Conservation (phyloP, 345 rosid species). For the Conringia planisiliqua region DNA sequence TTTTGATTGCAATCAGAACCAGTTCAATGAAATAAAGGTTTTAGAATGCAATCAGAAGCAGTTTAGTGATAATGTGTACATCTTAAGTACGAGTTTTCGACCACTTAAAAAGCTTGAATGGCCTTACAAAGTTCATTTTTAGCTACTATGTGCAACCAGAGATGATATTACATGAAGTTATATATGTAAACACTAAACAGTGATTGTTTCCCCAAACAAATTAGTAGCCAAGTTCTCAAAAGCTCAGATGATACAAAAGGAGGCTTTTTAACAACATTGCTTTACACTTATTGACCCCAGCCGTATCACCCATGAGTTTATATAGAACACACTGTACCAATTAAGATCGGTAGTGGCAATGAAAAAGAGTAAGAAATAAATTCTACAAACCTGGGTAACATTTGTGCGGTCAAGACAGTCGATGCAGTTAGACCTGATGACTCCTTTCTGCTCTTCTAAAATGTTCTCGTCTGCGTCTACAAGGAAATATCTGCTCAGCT, state of each 20-base stretch:
- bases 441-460: constrained; percentile 85
- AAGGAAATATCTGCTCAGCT: constrained; percentile 86
- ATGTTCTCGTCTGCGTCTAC: constrained; percentile 62
- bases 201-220: neutral
- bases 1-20: constrained; percentile 1
- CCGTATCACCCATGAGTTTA: neutral
- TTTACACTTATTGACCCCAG: neutral
- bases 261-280: neutral
- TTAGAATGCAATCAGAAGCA: neutral
- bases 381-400: constrained; percentile 77
- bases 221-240: neutral
- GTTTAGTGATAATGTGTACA: neutral
- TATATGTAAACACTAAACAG: neutral
- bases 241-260: constrained; percentile 1
- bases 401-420: constrained; percentile 98
- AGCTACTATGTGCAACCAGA: neutral
- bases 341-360: constrained; percentile 21
- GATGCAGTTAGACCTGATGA: constrained; percentile 87
- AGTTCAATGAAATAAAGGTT: constrained; percentile 1
- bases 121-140: neutral
- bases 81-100: neutral
- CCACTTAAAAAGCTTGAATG: neutral
- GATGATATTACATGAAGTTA: neutral
- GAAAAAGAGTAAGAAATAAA: neutral
- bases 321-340: neutral